Base-by-base conservation (phyloP, 352 stramenopile genomes). In the Nothophytophthora sp. region DNA sequence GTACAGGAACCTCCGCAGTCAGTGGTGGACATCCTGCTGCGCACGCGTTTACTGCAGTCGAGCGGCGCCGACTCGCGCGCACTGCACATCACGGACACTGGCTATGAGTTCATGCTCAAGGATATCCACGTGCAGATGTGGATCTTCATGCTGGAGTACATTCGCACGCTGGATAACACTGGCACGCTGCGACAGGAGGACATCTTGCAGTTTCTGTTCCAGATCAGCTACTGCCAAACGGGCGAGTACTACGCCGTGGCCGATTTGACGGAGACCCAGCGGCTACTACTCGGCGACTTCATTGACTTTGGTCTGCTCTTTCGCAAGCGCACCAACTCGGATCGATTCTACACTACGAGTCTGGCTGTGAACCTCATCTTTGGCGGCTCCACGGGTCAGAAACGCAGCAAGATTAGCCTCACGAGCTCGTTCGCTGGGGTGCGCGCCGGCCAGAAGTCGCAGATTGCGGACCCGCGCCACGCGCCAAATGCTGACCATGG, bases 71-170 rank as follows among this genome's bases (percentile, higher is more conserved):
- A 90, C 44, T 73, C 73, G 16, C 72, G 73, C 46, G 62, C 86
- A 37, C 72, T 95, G 29, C 82, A 92, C 60, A 93, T 95, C 50
- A 94, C 86, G 29, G 81, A 95, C 64, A 91, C 81, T 35, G 86
- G 87, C 37, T 95, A 95, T 68, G 85, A 96, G 67, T 96, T 96
- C 55, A 94, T 96, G 88, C 71, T 96, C 46, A 95, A 95, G 57
- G 86, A 96, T 36, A 92, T 95, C 37, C 88, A 96, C 74, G 76
- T 94, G 50, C 88, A 96, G 55, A 93, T 92, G 70, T 96, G 87
- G 87, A 95, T 94, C 55, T 95, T 96, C 45, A 89, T 96, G 69
- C 64, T 94, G 34, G 82, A 95, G 62, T 94, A 94, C 53, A 96
- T 96, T 49, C 83, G 83, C 30, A 91, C 82, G 43, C 73, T 93